A percentile compares a stretch with the other conserved stretches of the same genome.
These are phyloP conservation scores for Kregervanrija fluxuum DNA, from an alignment of 805 yeast species.

Conservation along the genomic window DNA sequence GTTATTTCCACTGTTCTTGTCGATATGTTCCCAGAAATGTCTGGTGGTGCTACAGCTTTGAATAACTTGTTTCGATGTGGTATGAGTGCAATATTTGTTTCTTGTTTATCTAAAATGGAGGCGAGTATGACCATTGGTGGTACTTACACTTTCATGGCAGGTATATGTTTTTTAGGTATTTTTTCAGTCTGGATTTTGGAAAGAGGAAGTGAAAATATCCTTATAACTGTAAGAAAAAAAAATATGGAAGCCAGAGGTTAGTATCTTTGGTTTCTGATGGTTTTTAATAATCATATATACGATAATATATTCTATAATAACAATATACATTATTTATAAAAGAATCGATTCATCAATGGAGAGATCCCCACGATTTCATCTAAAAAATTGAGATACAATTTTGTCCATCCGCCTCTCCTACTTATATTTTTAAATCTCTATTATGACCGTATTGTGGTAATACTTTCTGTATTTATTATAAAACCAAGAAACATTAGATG, in stretches of 20 bases:
- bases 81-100: constrained; percentile 64
- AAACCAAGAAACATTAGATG: no score
- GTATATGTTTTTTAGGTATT: constrained; percentile 23
- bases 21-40: constrained; percentile 64
- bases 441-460: no score
- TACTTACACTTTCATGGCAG: constrained; percentile 65
- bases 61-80: constrained; percentile 68
- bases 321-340: neutral
- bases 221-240: constrained; percentile 4
- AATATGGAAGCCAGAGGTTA: neutral
- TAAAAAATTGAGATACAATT: no score
- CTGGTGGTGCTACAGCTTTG: constrained; percentile 71
- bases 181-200: constrained; percentile 12
- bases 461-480: no score
- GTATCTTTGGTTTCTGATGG: neutral
- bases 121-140: constrained; percentile 61
- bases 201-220: constrained; percentile 13
- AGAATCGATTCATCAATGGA: no score
- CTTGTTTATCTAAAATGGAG: constrained; percentile 58
- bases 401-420: no score
- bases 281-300: neutral
- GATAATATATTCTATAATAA: neutral
- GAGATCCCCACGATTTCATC: no score
- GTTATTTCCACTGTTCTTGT: constrained; percentile 60
- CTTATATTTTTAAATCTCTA: no score